These are phyloP conservation scores for Paulownia fortunei DNA, from an alignment of 257 asterid species.

Conservation along the genomic window DNA sequence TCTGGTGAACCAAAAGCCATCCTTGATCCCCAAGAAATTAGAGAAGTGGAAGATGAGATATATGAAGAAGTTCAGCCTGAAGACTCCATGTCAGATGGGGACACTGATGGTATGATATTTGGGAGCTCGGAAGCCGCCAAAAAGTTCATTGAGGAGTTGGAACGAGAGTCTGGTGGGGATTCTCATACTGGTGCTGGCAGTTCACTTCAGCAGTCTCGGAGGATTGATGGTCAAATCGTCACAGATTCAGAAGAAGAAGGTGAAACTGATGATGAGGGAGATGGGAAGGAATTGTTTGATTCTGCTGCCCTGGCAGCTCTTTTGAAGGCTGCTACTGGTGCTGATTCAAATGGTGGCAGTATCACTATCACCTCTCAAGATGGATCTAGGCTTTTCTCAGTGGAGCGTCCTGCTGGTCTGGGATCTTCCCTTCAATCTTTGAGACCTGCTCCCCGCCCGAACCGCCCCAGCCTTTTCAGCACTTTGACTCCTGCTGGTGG, in stretches of 20 bases:
- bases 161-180: constrained; percentile 68
- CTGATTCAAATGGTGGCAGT: constrained; percentile 73
- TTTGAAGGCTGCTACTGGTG: constrained; percentile 89
- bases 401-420: constrained; percentile 94
- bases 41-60: constrained; percentile 47
- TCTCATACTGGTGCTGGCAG: constrained; percentile 50
- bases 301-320: constrained; percentile 96
- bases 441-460: constrained; percentile 66
- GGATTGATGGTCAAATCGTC: constrained; percentile 86
- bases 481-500: constrained; percentile 46
- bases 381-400: constrained; percentile 90
- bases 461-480: constrained; percentile 61
- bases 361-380: constrained; percentile 87
- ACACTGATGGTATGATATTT: constrained; percentile 75
- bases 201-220: constrained; percentile 53
- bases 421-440: constrained; percentile 87
- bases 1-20: constrained; percentile 25
- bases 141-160: constrained; percentile 88
- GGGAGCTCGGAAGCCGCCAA: constrained; percentile 90
- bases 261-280: constrained; percentile 93
- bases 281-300: constrained; percentile 80
- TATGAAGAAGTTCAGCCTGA: constrained; percentile 57
- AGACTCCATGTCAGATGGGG: constrained; percentile 64
- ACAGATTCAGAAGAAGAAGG: constrained; percentile 94
- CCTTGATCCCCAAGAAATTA: constrained; percentile 41